Conservation (phyloP, 371 early-diverging fungal genomes). For the Mucor circinelloides region DNA sequence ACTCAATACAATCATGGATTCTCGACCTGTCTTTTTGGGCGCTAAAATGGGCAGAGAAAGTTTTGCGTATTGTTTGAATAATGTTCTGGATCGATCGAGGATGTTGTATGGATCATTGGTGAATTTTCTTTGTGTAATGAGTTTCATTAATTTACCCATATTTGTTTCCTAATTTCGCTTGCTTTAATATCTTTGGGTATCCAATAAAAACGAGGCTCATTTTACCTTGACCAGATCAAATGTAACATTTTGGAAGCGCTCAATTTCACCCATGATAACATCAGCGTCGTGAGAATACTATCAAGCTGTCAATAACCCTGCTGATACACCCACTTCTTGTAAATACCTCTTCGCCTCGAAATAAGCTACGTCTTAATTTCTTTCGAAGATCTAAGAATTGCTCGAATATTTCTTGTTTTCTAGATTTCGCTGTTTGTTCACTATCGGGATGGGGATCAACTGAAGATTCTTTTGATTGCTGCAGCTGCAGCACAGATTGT, state of each 20-base stretch:
- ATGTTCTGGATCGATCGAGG: conserved; percentile 28
- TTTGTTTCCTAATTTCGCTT: conserved; percentile 39
- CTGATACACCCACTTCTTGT: not conserved
- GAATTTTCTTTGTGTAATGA: conserved; percentile 40
- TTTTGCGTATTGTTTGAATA: conserved; percentile 39
- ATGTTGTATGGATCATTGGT: conserved; percentile 37
- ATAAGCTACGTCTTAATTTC: conserved; percentile 38
- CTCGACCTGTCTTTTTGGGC: conserved; percentile 14
- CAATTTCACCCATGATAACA: conserved; percentile 39
- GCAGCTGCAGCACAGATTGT: not conserved
- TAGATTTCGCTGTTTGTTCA: not conserved
- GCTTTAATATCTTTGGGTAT: not conserved
- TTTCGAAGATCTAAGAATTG: conserved; percentile 38
- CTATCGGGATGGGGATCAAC: not conserved
- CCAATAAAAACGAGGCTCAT: not conserved
- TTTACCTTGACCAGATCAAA: conserved; percentile 50
- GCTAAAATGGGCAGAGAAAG: conserved; percentile 43
- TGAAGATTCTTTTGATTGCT: not conserved
- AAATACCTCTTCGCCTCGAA: conserved; percentile 40
- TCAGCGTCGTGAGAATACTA: conserved; percentile 40
- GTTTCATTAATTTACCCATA: conserved; percentile 51
- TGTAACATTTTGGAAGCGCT: conserved; percentile 41
- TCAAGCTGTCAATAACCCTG: not conserved
- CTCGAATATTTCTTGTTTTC: not conserved
- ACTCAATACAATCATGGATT: conserved; percentile 32